Percentiles rank a stretch among this genome's conserved stretches.
Conservation (phyloP, 768 basidiomycete genomes). For the Amanita polypyramis region DNA sequence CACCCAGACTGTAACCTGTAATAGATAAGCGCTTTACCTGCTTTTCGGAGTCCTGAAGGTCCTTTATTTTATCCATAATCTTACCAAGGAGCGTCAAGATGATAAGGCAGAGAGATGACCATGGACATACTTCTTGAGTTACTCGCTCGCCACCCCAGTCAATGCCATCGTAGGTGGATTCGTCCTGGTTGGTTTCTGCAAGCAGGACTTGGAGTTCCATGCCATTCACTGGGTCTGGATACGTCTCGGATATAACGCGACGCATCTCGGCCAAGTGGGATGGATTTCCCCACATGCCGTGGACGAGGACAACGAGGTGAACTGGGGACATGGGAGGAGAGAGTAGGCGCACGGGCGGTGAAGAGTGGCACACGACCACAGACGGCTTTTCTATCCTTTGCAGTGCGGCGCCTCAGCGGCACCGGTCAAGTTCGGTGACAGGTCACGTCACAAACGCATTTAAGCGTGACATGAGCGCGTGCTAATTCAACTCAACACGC, state of each 20-base stretch:
- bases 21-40: constrained; percentile 62
- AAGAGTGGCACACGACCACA: background rate
- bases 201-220: constrained; percentile 50
- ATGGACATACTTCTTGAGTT: constrained; percentile 55
- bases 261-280: constrained; percentile 49
- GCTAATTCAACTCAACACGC: background rate
- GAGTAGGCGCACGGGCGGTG: no score
- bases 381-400: background rate
- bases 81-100: constrained; percentile 16
- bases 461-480: background rate
- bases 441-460: constrained; percentile 1
- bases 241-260: constrained; percentile 39
- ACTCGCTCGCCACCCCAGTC: constrained; percentile 81
- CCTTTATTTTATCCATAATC: constrained; percentile 46
- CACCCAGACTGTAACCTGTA: constrained; percentile 75
- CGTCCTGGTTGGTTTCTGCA: constrained; percentile 53
- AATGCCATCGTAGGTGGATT: constrained; percentile 72
- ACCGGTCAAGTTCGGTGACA: background rate
- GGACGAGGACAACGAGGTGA: constrained; percentile 42
- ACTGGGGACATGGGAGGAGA: constrained; percentile 8
- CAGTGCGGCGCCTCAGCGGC: background rate
- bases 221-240: constrained; percentile 21
- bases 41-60: constrained; percentile 40
- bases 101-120: background rate
- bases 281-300: constrained; percentile 81